Percentiles rank a stretch among this genome's conserved stretches.
phyloP scores from a whole-genome alignment of 805 yeast genomes.

The Diddensiella caesifluorescens region DNA sequence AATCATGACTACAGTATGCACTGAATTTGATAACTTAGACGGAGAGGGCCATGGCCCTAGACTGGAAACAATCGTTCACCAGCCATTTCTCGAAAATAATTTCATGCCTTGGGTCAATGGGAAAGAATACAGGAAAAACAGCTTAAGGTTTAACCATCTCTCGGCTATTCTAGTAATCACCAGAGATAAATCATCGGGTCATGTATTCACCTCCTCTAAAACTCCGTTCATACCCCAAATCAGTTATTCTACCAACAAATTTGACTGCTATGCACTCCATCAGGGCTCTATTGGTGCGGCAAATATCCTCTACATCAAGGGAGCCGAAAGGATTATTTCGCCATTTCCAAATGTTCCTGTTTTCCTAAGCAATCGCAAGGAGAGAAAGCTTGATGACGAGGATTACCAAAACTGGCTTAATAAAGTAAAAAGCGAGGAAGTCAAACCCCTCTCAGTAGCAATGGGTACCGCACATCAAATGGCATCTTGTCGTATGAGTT shows the following conservation, averaged over 20 bases:
- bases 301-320: constrained; percentile 44
- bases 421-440: constrained; percentile 20
- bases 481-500: constrained; percentile 44
- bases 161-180: constrained; percentile 41
- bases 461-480: constrained; percentile 51
- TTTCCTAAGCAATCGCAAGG: constrained; percentile 33
- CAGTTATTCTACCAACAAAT: constrained; percentile 39
- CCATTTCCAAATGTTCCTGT: constrained; percentile 35
- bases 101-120: constrained; percentile 43
- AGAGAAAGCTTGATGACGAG: constrained; percentile 38
- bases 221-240: constrained; percentile 35
- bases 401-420: constrained; percentile 36
- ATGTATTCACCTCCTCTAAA: constrained; percentile 33
- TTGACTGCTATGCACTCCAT: constrained; percentile 39
- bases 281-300: constrained; percentile 38
- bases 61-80: constrained; percentile 45
- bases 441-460: constrained; percentile 22
- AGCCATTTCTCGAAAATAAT: constrained; percentile 38
- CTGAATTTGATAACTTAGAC: constrained; percentile 46
- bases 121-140: constrained; percentile 31
- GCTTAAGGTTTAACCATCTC: constrained; percentile 36
- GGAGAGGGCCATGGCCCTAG: constrained; percentile 50
- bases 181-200: constrained; percentile 41
- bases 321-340: constrained; percentile 41
- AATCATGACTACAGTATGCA: constrained; percentile 46